These are phyloP conservation scores for Strigomonas galati DNA, from an alignment of 208 protist species.

Conservation along the genomic window DNA sequence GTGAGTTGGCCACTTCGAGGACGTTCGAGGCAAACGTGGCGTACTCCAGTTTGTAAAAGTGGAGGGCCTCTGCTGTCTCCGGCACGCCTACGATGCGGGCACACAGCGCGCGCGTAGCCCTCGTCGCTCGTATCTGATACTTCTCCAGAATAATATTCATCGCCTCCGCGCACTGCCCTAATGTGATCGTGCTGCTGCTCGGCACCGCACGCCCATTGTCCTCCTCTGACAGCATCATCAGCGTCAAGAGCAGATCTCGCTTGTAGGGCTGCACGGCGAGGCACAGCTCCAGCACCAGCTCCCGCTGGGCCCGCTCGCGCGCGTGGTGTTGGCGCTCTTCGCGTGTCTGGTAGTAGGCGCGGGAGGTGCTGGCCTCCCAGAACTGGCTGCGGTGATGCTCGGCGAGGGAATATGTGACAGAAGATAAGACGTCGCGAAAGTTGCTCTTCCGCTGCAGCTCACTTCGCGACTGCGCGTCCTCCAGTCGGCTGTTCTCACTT, in stretches of 20 bases:
- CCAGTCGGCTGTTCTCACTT: too few species aligned
- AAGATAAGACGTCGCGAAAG: too few species aligned
- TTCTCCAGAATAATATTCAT: constrained; percentile 59
- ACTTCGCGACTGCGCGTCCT: too few species aligned
- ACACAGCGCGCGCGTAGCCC: constrained; percentile 35
- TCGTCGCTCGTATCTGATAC: constrained; percentile 26
- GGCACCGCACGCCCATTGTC: constrained; percentile 7
- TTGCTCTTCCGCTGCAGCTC: too few species aligned
- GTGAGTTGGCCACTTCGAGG: constrained; percentile 17
- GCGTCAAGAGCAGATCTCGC: constrained; percentile 44
- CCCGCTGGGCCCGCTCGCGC: constrained; percentile 19
- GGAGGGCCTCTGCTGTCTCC: not conserved
- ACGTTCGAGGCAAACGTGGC: constrained; percentile 27
- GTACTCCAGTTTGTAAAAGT: constrained; percentile 20
- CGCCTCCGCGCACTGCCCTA: constrained; percentile 45
- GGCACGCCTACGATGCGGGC: constrained; percentile 21
- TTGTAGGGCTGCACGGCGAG: constrained; percentile 38
- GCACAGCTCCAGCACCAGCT: constrained; percentile 45
- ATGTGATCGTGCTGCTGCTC: constrained; percentile 19
- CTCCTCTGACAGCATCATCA: constrained; percentile 38
- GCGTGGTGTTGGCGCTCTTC: constrained; percentile 14
- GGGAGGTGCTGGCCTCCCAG: too few species aligned
- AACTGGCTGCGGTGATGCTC: too few species aligned
- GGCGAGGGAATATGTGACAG: too few species aligned
- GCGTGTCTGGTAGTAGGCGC: too few species aligned